Conservation (phyloP, 192 early-diverging fungal species). For the Chytriomyces confervae region DNA sequence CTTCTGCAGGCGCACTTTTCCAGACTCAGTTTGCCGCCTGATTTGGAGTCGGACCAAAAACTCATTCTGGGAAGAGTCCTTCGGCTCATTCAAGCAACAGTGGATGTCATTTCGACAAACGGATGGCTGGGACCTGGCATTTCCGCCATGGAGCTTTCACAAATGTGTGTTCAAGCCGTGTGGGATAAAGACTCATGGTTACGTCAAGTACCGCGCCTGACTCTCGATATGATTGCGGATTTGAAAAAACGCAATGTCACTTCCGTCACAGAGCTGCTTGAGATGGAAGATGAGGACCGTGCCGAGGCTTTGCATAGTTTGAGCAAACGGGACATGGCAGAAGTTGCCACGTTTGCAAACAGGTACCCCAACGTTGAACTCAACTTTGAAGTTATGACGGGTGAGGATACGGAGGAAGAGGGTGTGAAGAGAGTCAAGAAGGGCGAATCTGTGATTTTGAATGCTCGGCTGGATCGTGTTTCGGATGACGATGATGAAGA, state of each 20-base stretch:
- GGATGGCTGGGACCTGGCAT: slow-evolving; percentile 91
- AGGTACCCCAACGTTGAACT: slow-evolving; percentile 94
- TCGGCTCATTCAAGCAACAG: slow-evolving; percentile 89
- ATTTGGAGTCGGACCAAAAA: slow-evolving; percentile 91
- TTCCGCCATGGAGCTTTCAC: slow-evolving; percentile 93
- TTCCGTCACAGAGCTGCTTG: slow-evolving; percentile 91
- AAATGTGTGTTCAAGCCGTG: slow-evolving; percentile 96
- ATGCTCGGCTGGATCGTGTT: slow-evolving; percentile 82
- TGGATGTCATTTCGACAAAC: slow-evolving; percentile 91
- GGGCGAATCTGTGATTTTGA: slow-evolving; percentile 71
- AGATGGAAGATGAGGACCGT: slow-evolving; percentile 89
- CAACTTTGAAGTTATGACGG: slow-evolving; percentile 60
- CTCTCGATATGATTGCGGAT: slow-evolving; percentile 69
- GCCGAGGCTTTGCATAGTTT: slow-evolving; percentile 63
- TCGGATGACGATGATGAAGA: slow-evolving; percentile 75
- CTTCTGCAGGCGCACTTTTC: slow-evolving; percentile 96
- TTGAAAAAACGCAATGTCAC: slow-evolving; percentile 76
- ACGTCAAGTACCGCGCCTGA: slow-evolving; percentile 91
- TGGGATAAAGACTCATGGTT: slow-evolving; percentile 94
- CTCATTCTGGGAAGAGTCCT: slow-evolving; percentile 68
- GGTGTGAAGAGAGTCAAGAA: slow-evolving; percentile 37
- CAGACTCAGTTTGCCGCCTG: slow-evolving; percentile 84
- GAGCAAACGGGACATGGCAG: slow-evolving; percentile 66
- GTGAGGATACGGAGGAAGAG: slow-evolving; percentile 58
- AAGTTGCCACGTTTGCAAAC: slow-evolving; percentile 88